These are phyloP conservation scores for Lodderomyces orthopsilosis DNA, from an alignment of 1,139 yeast species.

Conservation along the genomic window DNA sequence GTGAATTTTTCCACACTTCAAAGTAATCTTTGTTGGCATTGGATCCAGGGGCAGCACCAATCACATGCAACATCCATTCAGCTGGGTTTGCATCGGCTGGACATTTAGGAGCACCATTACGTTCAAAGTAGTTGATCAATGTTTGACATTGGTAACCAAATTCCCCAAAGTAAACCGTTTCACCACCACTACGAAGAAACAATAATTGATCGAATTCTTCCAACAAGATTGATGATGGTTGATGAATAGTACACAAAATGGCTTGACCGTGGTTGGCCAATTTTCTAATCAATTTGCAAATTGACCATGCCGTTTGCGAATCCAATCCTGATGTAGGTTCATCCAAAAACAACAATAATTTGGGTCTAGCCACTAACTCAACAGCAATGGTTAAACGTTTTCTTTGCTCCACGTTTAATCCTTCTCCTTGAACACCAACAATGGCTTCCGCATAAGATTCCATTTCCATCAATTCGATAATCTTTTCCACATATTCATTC, in stretches of 20 bases:
- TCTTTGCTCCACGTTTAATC: slow-evolving; percentile 39
- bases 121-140: slow-evolving; percentile 55
- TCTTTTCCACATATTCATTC: slow-evolving; percentile 34
- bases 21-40: slow-evolving; percentile 32
- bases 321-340: slow-evolving; percentile 43
- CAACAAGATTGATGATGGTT: slow-evolving; percentile 39
- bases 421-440: slow-evolving; percentile 42
- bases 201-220: slow-evolving; percentile 36
- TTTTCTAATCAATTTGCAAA: slow-evolving; percentile 41
- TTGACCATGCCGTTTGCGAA: slow-evolving; percentile 46
- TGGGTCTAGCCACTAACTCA: slow-evolving; percentile 41
- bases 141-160: slow-evolving; percentile 53
- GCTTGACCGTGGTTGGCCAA: slow-evolving; percentile 45
- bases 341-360: slow-evolving; percentile 34
- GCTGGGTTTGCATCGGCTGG: slow-evolving; percentile 49
- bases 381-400: slow-evolving; percentile 39
- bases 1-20: slow-evolving; percentile 33
- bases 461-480: slow-evolving; percentile 31
- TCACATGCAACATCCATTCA: slow-evolving; percentile 57
- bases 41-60: slow-evolving; percentile 42
- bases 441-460: slow-evolving; percentile 33
- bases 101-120: slow-evolving; percentile 49
- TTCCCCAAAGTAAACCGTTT: slow-evolving; percentile 67
- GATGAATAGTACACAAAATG: slow-evolving; percentile 43
- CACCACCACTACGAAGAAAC: slow-evolving; percentile 46